These are phyloP conservation scores for Lobulomyces angularis DNA, from an alignment of 192 early-diverging fungal species.

Conservation along the genomic window DNA sequence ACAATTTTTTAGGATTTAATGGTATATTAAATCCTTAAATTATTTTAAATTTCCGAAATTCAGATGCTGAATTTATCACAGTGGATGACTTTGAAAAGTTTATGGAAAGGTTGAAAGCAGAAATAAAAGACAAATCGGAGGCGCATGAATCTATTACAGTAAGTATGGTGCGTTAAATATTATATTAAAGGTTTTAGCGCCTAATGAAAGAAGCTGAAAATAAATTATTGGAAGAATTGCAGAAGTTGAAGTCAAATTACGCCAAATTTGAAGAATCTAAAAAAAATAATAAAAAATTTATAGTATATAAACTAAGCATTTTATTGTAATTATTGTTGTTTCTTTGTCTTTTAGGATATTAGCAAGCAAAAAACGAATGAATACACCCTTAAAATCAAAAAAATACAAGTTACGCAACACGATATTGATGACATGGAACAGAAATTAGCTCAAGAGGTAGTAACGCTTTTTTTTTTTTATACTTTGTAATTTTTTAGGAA, in stretches of 20 bases:
- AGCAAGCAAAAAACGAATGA: conserved; percentile 19
- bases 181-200: conserved; percentile 1
- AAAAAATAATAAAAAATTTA: conserved; percentile 10
- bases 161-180: neutral
- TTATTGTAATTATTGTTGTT: conserved; percentile 1
- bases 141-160: conserved; percentile 4
- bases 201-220: too few relatives aligned
- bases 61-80: conserved; percentile 14
- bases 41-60: too few relatives aligned
- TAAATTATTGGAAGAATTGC: too few relatives aligned
- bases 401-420: conserved; percentile 16
- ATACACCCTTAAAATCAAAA: conserved; percentile 12
- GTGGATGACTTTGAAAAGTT: conserved; percentile 29
- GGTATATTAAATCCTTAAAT: too few relatives aligned
- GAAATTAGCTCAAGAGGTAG: too few relatives aligned
- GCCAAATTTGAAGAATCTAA: conserved; percentile 21
- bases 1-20: conserved; percentile 29
- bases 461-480: too few relatives aligned
- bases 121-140: conserved; percentile 16
- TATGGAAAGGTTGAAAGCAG: conserved; percentile 21
- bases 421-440: conserved; percentile 16
- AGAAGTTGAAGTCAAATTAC: too few relatives aligned
- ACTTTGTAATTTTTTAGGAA: too few relatives aligned
- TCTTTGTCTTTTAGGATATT: conserved; percentile 11
- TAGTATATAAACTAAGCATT: too few relatives aligned